Conservation (phyloP, 1,139 yeast genomes). For the Kazachstania sp. region DNA sequence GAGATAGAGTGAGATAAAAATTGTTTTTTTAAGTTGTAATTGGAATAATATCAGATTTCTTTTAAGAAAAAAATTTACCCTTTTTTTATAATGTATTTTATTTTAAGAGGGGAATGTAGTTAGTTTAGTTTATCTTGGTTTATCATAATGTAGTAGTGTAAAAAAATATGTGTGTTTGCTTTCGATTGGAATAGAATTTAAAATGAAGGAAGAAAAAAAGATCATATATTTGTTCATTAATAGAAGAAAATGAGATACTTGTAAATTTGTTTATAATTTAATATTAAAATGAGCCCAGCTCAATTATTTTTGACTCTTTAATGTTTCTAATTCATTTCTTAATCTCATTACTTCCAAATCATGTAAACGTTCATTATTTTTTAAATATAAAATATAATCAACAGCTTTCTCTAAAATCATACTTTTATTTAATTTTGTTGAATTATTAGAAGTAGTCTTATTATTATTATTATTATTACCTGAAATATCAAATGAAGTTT, state of each 20-base stretch:
- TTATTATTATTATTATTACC: not conserved
- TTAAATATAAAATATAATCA: constrained; percentile 46
- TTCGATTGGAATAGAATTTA: too few species aligned
- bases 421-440: constrained; percentile 46
- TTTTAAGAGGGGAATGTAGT: not conserved
- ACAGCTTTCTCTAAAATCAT: constrained; percentile 61
- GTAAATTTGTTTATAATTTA: too few species aligned
- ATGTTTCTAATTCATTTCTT: constrained; percentile 27
- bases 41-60: not conserved
- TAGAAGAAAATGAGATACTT: not conserved
- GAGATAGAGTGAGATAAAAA: too few species aligned
- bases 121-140: too few species aligned
- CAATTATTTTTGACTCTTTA: not conserved
- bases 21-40: not conserved
- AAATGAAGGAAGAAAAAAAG: too few species aligned
- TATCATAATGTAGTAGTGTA: too few species aligned
- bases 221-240: not conserved
- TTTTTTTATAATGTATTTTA: not conserved
- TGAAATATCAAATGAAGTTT: constrained; percentile 46
- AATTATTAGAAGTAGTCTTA: not conserved
- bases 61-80: not conserved
- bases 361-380: constrained; percentile 37
- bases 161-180: too few species aligned
- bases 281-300: not conserved
- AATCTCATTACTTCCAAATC: constrained; percentile 32